phyloP scores from a whole-genome alignment of 192 early-diverging fungal species.

The Coemansia sp. region DNA sequence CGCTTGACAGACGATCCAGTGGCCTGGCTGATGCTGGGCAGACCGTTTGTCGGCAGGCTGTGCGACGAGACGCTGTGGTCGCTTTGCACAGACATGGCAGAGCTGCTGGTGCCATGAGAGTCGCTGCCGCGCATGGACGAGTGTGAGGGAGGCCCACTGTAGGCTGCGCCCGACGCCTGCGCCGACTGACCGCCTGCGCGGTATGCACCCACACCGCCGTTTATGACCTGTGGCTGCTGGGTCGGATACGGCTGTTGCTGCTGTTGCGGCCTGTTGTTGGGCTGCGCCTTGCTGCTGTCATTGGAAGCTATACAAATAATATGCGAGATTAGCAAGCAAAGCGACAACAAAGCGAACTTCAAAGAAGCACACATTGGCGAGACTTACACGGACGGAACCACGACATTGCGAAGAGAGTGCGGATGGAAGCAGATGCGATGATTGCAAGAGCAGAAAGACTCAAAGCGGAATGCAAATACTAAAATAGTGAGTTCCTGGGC shows the following conservation, averaged over 20 bases:
- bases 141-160: constrained; percentile 17
- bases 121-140: constrained; percentile 12
- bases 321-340: neutral
- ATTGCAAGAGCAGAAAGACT: constrained; percentile 1
- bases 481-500: constrained; percentile 4
- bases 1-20: constrained; percentile 40
- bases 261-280: constrained; percentile 31
- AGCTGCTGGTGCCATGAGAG: constrained; percentile 8
- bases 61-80: constrained; percentile 14
- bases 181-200: constrained; percentile 16
- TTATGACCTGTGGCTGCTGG: constrained; percentile 13
- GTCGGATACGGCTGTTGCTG: constrained; percentile 19
- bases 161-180: constrained; percentile 19
- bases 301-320: constrained; percentile 21
- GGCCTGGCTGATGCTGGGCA: constrained; percentile 37
- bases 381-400: constrained; percentile 54
- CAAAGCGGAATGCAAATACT: constrained; percentile 2
- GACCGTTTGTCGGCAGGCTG: constrained; percentile 39
- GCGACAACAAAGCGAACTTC: neutral
- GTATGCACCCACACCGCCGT: constrained; percentile 13
- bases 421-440: constrained; percentile 1
- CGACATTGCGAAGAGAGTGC: constrained; percentile 26
- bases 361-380: neutral
- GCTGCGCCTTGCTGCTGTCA: constrained; percentile 17
- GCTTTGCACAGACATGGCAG: constrained; percentile 20